These are phyloP conservation scores for Diaporthe velutina DNA, from an alignment of 2,329 filamentous ascomycete genomes.

Conservation along the genomic window DNA sequence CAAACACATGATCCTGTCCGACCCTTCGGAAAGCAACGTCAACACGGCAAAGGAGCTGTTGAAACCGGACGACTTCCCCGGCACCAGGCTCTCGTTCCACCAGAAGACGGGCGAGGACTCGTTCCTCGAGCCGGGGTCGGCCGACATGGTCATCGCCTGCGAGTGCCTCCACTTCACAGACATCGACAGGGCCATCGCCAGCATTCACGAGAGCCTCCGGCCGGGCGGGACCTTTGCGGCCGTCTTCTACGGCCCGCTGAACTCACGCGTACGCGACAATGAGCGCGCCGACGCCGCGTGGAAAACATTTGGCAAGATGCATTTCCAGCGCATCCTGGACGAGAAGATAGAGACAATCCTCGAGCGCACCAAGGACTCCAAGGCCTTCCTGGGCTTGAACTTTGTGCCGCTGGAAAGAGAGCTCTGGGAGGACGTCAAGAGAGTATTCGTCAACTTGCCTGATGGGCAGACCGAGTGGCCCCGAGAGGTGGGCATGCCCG, in stretches of 20 bases:
- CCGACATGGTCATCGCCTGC: slow-evolving; percentile 37
- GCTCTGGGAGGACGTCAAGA: not conserved
- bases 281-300: slow-evolving; percentile 15
- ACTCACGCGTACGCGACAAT: not conserved
- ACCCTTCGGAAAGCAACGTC: slow-evolving; percentile 35
- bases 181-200: slow-evolving; percentile 26
- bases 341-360: not conserved
- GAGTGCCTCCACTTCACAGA: slow-evolving; percentile 38
- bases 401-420: slow-evolving; percentile 2
- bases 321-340: not conserved
- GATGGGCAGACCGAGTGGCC: slow-evolving; percentile 12
- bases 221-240: slow-evolving; percentile 36
- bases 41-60: slow-evolving; percentile 16
- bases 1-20: slow-evolving; percentile 35
- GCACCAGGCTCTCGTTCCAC: slow-evolving; percentile 24
- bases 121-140: slow-evolving; percentile 17
- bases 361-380: not conserved
- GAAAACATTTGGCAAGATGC: not conserved
- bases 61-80: slow-evolving; percentile 1
- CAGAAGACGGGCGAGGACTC: slow-evolving; percentile 27
- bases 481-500: not conserved
- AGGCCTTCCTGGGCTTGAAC: not conserved
- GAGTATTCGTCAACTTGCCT: slow-evolving; percentile 14
- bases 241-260: slow-evolving; percentile 33
- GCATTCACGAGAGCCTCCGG: slow-evolving; percentile 31